Base-by-base conservation (phyloP, 1,284 basidiomycete species). In the Erythrobasidium hasegawianum region DNA sequence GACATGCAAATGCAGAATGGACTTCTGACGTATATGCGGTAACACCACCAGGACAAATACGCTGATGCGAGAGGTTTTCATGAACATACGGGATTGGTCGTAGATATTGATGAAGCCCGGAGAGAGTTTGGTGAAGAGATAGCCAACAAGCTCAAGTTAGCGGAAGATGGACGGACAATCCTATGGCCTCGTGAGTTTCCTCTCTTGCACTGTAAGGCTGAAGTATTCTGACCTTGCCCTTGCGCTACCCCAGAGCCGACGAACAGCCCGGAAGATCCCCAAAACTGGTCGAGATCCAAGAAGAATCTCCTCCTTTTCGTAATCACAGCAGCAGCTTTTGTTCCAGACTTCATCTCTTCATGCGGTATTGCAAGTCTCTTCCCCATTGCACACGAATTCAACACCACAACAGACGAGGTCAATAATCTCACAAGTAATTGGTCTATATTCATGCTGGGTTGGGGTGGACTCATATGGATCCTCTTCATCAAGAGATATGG, bases 211-310 rank as follows among this genome's bases (percentile, higher is more conserved):
- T n/a, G n/a, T n/a, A n/a, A n/a, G n/a, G n/a, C n/a, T n/a, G n/a
- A n/a, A n/a, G n/a, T n/a, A n/a, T n/a, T n/a, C n/a, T n/a, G n/a
- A n/a, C n/a, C n/a, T n/a, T n/a, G n/a, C n/a, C n/a, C n/a, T n/a
- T n/a, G n/a, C n/a, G n/a, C n/a, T n/a, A n/a, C n/a, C n/a, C n/a
- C 43, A 47, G 43, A 57, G 43, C 59, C 68, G 1, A 61, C 66
- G 20, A 85, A 87, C 70, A 83, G 83, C 41, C 82, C 82, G 0
- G 75, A 81, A 9, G 85, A 87, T 71, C 86, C 86, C 2, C 85
- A 86, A 75, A 87, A 86, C 71, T 61, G 59, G 64, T 73, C 70
- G 54, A 61, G 54, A 2, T 9, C 49, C 1, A 57, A 33, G 20
- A 71, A 72, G 50, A 70, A 69, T 57, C 66, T 71, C 54, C 55